Evolutionary conservation across 2,329 filamentous ascomycete species (phyloP).

Genomic region (Capronia americana): DNA sequence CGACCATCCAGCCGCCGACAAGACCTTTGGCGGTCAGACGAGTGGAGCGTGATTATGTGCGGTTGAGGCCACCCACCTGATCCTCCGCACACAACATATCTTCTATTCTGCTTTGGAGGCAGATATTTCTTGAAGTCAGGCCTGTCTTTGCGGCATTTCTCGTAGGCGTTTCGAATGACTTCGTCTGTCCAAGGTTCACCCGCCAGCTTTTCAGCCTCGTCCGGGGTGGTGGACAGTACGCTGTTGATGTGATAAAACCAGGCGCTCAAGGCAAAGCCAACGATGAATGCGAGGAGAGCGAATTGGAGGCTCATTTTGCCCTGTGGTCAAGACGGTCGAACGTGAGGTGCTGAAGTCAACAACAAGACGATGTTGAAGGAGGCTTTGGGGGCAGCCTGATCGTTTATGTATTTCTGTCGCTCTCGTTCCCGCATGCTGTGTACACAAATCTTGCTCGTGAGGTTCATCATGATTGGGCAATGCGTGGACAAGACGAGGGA

Average conservation of each 20-base stretch:
- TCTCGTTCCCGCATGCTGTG: not conserved
- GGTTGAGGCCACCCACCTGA: slow-evolving; percentile 41
- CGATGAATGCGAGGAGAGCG: not conserved
- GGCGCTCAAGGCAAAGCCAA: not conserved
- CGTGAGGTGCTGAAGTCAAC: not conserved
- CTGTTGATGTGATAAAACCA: slow-evolving; percentile 19
- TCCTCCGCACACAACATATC: slow-evolving; percentile 50
- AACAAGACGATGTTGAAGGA: not conserved
- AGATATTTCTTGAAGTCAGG: slow-evolving; percentile 46
- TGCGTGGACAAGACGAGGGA: not conserved
- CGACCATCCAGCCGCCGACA: slow-evolving; percentile 62
- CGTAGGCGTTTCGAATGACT: slow-evolving; percentile 45
- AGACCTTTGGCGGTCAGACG: slow-evolving; percentile 43
- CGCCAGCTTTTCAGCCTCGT: slow-evolving; percentile 14
- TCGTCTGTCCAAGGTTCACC: slow-evolving; percentile 44
- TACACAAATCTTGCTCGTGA: not conserved
- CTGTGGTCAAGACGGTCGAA: not conserved
- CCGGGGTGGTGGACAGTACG: slow-evolving; percentile 2
- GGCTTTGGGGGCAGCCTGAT: too few species aligned
- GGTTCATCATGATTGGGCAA: not conserved
- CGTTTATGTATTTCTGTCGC: not conserved
- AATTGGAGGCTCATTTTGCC: not conserved
- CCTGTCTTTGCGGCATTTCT: slow-evolving; percentile 41
- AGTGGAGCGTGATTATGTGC: slow-evolving; percentile 42
- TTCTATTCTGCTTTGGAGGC: slow-evolving; percentile 47